Conservation (phyloP, 2,329 filamentous ascomycete species). For the Trichothecium sympodiale region DNA sequence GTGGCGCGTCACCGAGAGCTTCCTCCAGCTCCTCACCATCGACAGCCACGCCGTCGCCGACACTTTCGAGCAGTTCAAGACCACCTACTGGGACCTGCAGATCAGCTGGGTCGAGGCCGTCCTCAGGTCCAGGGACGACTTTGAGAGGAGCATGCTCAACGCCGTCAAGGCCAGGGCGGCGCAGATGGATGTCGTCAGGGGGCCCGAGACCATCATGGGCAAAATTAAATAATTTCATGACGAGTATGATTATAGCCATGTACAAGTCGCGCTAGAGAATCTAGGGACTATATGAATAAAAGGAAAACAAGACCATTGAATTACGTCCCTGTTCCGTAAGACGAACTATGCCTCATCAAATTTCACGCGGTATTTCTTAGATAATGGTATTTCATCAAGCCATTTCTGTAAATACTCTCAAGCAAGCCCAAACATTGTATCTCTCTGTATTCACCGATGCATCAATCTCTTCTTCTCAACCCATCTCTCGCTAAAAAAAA, state of each 20-base stretch:
- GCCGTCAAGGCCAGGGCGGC: constrained; percentile 82
- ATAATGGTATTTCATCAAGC: no score
- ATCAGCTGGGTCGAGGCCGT: constrained; percentile 94
- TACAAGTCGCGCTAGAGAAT: no score
- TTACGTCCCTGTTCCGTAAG: no score
- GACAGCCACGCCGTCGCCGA: constrained; percentile 64
- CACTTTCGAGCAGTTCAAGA: constrained; percentile 76
- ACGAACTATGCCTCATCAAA: no score
- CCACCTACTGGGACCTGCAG: constrained; percentile 84
- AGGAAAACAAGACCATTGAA: no score
- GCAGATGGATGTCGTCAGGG: constrained; percentile 69
- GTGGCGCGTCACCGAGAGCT: constrained; percentile 82
- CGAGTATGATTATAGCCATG: neutral
- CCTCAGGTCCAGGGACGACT: constrained; percentile 78
- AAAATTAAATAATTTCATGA: constrained; percentile 56
- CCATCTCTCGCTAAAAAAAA: no score
- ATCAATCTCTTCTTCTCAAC: no score
- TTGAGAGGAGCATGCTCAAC: constrained; percentile 82
- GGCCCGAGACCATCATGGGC: constrained; percentile 86
- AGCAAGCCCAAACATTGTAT: no score
- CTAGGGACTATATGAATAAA: no score
- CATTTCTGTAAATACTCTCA: no score
- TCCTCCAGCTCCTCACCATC: constrained; percentile 67
- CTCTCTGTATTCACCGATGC: no score
- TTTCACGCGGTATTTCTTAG: no score